Percentiles rank a stretch among this genome's conserved stretches.
Evolutionary conservation across 2,329 filamentous ascomycete genomes (phyloP).

Genomic region (Hyphodiscus sp.): DNA sequence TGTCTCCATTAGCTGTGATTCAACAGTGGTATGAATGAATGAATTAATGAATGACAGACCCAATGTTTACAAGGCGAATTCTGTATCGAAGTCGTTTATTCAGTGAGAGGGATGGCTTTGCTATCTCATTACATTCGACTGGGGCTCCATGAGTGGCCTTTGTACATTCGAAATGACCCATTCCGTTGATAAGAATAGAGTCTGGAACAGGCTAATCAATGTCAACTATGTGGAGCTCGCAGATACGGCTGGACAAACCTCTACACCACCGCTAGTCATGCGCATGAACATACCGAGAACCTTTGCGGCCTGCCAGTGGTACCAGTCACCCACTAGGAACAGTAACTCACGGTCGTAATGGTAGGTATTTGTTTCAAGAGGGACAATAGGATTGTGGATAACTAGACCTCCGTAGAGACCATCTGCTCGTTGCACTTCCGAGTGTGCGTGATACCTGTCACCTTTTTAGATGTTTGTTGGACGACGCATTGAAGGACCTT

Average conservation of each 20-base stretch:
- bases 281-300: slow-evolving; percentile 37
- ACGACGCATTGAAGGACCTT: slow-evolving; percentile 23
- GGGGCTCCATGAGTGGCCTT: slow-evolving; percentile 38
- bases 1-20: no score
- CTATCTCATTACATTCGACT: background rate
- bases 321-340: slow-evolving; percentile 42
- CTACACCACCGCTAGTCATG: slow-evolving; percentile 35
- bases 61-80: background rate
- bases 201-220: slow-evolving; percentile 37
- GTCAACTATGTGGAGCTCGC: background rate
- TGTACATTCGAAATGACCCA: slow-evolving; percentile 39
- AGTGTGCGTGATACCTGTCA: slow-evolving; percentile 41
- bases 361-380: slow-evolving; percentile 16
- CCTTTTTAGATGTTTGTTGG: background rate
- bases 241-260: slow-evolving; percentile 26
- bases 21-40: no score
- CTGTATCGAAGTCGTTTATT: background rate
- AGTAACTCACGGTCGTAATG: slow-evolving; percentile 34
- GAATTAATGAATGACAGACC: no score
- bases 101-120: slow-evolving; percentile 33
- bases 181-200: slow-evolving; percentile 40
- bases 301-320: slow-evolving; percentile 35
- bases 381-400: slow-evolving; percentile 31
- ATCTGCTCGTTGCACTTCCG: slow-evolving; percentile 35
- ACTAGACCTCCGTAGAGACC: slow-evolving; percentile 40